Percentiles rank a stretch among this genome's conserved stretches.
Evolutionary conservation across 2,329 filamentous ascomycete species (phyloP).

Genomic region (Aspergillus floridensis): DNA sequence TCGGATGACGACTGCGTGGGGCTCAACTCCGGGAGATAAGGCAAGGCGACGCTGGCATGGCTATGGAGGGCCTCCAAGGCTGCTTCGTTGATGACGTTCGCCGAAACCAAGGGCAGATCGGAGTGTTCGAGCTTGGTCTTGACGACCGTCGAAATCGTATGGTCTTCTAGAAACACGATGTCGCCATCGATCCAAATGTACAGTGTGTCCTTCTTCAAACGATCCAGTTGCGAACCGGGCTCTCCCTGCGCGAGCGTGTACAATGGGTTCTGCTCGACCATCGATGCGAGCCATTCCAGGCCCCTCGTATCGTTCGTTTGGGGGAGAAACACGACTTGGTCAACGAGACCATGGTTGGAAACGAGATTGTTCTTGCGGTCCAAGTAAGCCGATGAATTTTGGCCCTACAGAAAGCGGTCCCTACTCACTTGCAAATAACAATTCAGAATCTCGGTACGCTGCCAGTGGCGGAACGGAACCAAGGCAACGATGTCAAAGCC

Average conservation of each 20-base stretch:
- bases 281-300: conserved; percentile 36
- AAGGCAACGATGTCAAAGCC: conserved; percentile 39
- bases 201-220: conserved; percentile 26
- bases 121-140: conserved; percentile 53
- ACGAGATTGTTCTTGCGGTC: conserved; percentile 36
- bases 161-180: conserved; percentile 43
- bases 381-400: conserved; percentile 1
- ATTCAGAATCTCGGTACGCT: conserved; percentile 39
- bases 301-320: conserved; percentile 37
- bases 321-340: conserved; percentile 45
- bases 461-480: conserved; percentile 38
- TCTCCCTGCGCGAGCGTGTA: conserved; percentile 25
- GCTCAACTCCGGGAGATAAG: conserved; percentile 52
- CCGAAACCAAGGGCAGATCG: conserved; percentile 52
- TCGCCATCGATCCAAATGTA: conserved; percentile 48
- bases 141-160: conserved; percentile 53
- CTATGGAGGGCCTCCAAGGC: conserved; percentile 55
- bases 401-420: too few species aligned
- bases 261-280: conserved; percentile 28
- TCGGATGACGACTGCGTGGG: conserved; percentile 18
- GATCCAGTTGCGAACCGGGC: conserved; percentile 13
- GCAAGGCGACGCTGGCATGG: conserved; percentile 52
- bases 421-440: conserved; percentile 41
- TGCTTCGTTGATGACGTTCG: conserved; percentile 58
- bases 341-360: conserved; percentile 41